Conservation (phyloP, 2,329 filamentous ascomycete genomes). For the Apiospora arundinis region DNA sequence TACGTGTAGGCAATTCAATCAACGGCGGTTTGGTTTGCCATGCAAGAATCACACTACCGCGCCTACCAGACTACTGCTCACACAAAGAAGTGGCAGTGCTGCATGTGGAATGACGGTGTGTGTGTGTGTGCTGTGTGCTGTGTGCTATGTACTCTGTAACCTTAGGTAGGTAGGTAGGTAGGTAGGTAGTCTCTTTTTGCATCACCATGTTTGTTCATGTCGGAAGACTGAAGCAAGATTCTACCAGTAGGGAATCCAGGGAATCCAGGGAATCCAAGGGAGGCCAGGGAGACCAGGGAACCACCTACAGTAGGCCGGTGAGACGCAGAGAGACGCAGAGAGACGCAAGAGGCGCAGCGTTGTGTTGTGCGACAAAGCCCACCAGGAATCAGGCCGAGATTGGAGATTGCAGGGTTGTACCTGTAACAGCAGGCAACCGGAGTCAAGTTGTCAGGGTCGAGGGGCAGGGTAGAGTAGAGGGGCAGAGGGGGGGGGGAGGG, state of each 20-base stretch:
- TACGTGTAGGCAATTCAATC: neutral
- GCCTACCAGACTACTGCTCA: no score
- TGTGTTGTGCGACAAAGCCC: neutral
- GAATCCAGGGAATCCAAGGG: no score
- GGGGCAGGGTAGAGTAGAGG: neutral
- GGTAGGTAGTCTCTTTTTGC: no score
- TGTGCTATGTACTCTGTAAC: no score
- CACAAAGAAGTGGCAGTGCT: neutral
- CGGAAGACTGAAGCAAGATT: no score
- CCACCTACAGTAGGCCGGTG: no score
- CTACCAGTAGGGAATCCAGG: no score
- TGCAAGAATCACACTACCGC: neutral
- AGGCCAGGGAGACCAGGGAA: no score
- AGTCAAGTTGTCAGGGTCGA: neutral
- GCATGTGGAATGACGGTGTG: conserved; percentile 12
- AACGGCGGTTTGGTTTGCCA: neutral
- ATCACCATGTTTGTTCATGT: neutral
- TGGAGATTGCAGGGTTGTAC: conserved; percentile 16
- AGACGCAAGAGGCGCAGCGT: conserved; percentile 12
- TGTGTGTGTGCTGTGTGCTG: neutral
- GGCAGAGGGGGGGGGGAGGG: neutral
- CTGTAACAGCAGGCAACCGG: neutral
- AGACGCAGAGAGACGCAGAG: neutral
- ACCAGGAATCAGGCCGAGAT: conserved; percentile 14
- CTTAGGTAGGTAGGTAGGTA: no score